These are phyloP conservation scores for Nannochloropsis gaditana DNA, from an alignment of 108 stramenopile species.

Conservation along the genomic window DNA sequence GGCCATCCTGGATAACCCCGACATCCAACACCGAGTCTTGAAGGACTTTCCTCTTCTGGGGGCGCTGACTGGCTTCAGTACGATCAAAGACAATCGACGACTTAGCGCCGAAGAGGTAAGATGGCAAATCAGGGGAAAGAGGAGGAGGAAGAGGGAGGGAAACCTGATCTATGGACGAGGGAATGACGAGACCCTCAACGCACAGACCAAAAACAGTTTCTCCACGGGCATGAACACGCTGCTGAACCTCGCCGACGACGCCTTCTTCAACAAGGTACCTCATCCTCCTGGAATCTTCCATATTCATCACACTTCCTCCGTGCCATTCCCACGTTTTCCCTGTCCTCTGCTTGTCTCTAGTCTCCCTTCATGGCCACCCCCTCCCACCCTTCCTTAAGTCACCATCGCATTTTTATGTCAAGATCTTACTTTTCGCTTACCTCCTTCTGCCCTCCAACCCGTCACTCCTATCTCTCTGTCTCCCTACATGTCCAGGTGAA, in stretches of 20 bases:
- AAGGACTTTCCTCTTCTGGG: neutral
- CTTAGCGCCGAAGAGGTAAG: neutral
- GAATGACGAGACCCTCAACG: neutral
- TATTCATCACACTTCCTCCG: neutral
- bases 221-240: neutral
- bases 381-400: no score
- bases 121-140: neutral
- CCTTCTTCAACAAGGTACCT: neutral
- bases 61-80: neutral
- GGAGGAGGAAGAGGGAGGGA: neutral
- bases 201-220: neutral
- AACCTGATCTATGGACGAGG: neutral
- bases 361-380: no score
- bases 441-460: neutral
- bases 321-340: neutral
- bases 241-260: neutral
- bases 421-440: neutral
- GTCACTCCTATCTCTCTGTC: neutral
- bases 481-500: neutral
- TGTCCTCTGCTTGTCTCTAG: no score
- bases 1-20: slow-evolving; percentile 5
- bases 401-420: no score
- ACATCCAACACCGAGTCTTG: neutral
- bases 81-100: neutral
- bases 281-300: neutral